Evolutionary conservation across 2,329 filamentous ascomycete species (phyloP).

Genomic region (Ophiocordyceps camponoti-saundersi): DNA sequence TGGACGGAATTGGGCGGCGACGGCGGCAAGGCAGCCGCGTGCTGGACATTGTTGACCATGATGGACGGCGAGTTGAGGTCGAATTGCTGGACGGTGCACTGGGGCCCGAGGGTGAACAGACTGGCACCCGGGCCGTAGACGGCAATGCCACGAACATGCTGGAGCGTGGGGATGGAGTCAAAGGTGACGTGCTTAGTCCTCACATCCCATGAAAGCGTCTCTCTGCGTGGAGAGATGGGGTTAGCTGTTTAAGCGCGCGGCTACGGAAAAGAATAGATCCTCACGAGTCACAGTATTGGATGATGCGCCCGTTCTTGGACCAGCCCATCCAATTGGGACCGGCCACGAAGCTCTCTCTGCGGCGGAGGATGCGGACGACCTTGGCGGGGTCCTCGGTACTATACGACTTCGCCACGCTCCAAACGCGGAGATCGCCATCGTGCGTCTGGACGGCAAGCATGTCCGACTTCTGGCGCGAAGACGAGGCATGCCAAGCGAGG

Average conservation of each 20-base stretch:
- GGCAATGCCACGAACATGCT: constrained; percentile 65
- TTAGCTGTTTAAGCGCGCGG: constrained; percentile 28
- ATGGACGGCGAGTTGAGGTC: constrained; percentile 69
- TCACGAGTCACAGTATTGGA: constrained; percentile 82
- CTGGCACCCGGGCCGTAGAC: constrained; percentile 83
- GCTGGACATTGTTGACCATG: constrained; percentile 77
- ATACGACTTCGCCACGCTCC: constrained; percentile 81
- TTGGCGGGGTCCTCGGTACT: constrained; percentile 60
- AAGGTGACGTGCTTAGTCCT: constrained; percentile 92
- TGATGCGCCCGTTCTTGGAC: constrained; percentile 94
- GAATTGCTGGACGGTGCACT: constrained; percentile 87
- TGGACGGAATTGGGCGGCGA: constrained; percentile 71
- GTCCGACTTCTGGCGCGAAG: constrained; percentile 87
- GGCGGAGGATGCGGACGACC: constrained; percentile 73
- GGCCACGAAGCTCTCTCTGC: constrained; percentile 53
- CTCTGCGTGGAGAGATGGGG: constrained; percentile 28
- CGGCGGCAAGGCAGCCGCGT: constrained; percentile 62
- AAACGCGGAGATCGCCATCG: constrained; percentile 84
- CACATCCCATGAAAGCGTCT: constrained; percentile 93
- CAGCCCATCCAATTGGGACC: constrained; percentile 93
- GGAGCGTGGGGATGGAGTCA: constrained; percentile 71
- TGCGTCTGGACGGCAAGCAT: constrained; percentile 90
- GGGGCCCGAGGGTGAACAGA: constrained; percentile 77
- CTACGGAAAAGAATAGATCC: constrained; percentile 23
- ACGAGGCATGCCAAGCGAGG: constrained; percentile 90